Conservation (phyloP, 345 rosid species). For the Eutrema yunnanense region DNA sequence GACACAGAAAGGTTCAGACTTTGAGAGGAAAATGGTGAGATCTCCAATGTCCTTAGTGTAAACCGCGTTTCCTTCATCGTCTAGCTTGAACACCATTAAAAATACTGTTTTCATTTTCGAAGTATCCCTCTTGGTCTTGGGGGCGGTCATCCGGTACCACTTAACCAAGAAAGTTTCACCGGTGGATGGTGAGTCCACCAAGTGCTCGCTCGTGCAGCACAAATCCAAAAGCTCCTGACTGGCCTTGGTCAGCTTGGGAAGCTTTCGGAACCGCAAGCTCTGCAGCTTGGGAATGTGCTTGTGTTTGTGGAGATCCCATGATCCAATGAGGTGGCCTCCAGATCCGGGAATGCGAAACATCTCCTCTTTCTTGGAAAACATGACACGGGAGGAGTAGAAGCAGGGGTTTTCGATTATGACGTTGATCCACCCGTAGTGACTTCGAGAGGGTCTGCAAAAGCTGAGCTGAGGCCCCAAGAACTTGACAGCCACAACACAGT, state of each 20-base stretch:
- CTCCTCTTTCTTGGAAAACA: background rate
- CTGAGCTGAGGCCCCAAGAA: background rate
- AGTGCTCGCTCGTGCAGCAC: no score
- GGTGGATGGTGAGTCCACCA: background rate
- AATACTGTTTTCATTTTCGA: background rate
- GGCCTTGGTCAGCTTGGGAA: background rate
- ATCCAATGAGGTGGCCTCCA: background rate
- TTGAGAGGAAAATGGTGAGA: background rate
- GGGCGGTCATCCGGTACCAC: background rate
- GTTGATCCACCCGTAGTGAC: background rate
- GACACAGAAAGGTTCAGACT: background rate
- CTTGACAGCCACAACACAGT: background rate
- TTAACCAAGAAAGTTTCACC: background rate
- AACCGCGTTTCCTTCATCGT: slow-evolving; percentile 39
- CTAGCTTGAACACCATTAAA: slow-evolving; percentile 33
- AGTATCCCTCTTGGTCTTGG: no score
- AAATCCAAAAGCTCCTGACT: no score
- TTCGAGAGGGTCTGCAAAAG: background rate
- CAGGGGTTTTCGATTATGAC: background rate
- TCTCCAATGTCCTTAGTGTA: background rate
- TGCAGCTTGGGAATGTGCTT: background rate
- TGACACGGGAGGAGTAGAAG: background rate
- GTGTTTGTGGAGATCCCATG: background rate
- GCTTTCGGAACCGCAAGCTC: background rate
- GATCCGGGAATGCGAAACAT: background rate